Base-by-base conservation (phyloP, 345 rosid species). In the Viola odorata region DNA sequence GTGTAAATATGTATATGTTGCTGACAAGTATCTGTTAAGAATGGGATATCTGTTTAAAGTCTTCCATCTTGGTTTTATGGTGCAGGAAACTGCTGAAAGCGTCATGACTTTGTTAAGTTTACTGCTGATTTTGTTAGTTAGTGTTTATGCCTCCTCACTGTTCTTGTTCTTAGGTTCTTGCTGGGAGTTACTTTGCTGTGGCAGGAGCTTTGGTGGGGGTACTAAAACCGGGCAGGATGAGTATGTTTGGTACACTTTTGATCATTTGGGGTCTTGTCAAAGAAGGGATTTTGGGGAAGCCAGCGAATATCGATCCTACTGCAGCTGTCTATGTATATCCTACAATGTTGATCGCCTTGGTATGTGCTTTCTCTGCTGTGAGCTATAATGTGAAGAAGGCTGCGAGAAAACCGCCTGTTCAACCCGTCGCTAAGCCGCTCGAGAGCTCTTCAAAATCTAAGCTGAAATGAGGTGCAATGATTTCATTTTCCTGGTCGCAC, bases 181-280 rank as follows among this genome's bases (percentile, higher is more conserved):
- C 94, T 0, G 91, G 98, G 74, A 92, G 97, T 77, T 87, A 92
- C 76, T 92, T 89, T 63, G 75, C 83, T 63, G 96, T 92, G 62
- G 96, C 97, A 37, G 96, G 97, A 61, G 90, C 96, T 12, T 74
- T 89, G 49, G 82, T 89, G 7, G 91, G 98, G 55, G 48, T 87
- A 65, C 73, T 89, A 36, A 92, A 82, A 70, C 91, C 89, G 0
- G 97, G 97, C 38, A 92, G 98, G 73, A 92, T 89, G 97, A 80
- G 91, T 73, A 83, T 87, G 97, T 92, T 92, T 42, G 97, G 98
- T 52, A 87, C 97, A 0, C 86, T 87, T 49, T 68, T 89, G 47
- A 69, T 89, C 36, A 71, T 85, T 37, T 92, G 96, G 98, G 97
- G 98, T 42, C 96, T 89, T 53, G 84, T 92, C 63, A 87, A 89